Conservation (phyloP, 306 rosid genomes). For the Prinsepia uniflora region DNA sequence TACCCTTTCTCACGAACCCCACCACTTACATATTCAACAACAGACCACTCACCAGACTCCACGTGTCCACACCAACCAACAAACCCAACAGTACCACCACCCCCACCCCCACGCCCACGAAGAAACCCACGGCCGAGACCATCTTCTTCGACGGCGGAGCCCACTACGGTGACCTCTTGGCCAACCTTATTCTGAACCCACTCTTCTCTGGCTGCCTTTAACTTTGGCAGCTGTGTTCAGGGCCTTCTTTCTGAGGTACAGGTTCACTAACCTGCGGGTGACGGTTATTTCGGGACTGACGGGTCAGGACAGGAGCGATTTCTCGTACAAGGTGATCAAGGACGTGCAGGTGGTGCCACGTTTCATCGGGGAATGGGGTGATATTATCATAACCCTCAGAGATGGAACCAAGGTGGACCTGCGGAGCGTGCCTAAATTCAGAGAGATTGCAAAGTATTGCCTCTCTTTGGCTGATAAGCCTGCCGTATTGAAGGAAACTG, state of each 20-base stretch:
- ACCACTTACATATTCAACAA: constrained; percentile 2
- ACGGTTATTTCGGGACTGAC: constrained; percentile 82
- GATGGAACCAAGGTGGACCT: constrained; percentile 89
- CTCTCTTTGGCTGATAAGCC: constrained; percentile 56
- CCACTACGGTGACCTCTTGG: constrained; percentile 73
- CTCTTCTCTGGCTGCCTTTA: constrained; percentile 80
- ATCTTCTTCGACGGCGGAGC: constrained; percentile 97
- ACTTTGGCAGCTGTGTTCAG: constrained; percentile 82
- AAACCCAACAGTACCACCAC: constrained; percentile 35
- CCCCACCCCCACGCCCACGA: constrained; percentile 12
- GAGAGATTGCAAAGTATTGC: constrained; percentile 81
- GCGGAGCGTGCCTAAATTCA: constrained; percentile 78
- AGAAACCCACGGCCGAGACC: constrained; percentile 47
- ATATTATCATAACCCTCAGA: constrained; percentile 65
- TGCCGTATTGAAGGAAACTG: constrained; percentile 29
- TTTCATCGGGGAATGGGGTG: constrained; percentile 96
- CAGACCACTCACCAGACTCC: constrained; percentile 45
- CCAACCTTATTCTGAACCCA: constrained; percentile 72
- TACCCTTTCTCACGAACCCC: constrained; percentile 22
- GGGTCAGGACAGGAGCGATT: constrained; percentile 80
- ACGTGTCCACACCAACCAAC: constrained; percentile 75
- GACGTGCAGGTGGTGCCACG: constrained; percentile 94
- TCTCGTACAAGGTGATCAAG: constrained; percentile 64
- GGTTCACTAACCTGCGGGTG: constrained; percentile 88
- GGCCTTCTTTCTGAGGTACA: constrained; percentile 65